Percentiles rank a stretch among this genome's conserved stretches.
Evolutionary conservation across 306 rosid species (phyloP).

Genomic region (Cucurbita maxima): DNA sequence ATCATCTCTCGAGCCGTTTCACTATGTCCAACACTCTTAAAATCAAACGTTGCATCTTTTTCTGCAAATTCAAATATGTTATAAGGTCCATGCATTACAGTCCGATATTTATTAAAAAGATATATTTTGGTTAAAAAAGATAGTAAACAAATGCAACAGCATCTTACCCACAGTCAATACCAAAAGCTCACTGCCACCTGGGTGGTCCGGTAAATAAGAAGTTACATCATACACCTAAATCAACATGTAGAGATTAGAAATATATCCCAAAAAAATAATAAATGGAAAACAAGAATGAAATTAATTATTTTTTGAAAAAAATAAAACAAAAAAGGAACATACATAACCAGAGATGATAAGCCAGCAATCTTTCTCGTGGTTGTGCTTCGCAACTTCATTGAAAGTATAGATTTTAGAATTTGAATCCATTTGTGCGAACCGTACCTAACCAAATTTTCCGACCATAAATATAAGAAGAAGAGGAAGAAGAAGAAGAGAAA

Average conservation of each 20-base stretch:
- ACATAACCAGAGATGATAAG: conserved; percentile 4
- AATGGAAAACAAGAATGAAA: no score
- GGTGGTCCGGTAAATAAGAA: conserved; percentile 70
- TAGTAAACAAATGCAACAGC: no score
- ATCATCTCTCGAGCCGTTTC: conserved; percentile 42
- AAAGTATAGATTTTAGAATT: not conserved
- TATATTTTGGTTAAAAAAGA: no score
- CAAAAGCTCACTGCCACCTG: conserved; percentile 81
- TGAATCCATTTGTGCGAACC: not conserved
- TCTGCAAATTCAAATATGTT: conserved; percentile 17
- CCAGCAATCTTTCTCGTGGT: conserved; percentile 6
- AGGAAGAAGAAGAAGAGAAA: not conserved
- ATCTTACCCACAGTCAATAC: conserved; percentile 46
- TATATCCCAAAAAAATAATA: not conserved
- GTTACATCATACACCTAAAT: conserved; percentile 78
- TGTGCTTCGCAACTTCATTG: conserved; percentile 1
- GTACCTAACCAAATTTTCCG: not conserved
- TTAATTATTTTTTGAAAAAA: no score
- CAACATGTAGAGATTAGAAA: not conserved
- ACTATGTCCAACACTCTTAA: conserved; percentile 70
- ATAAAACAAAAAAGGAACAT: not conserved
- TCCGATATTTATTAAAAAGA: no score
- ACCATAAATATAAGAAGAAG: not conserved
- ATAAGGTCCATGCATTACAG: no score
- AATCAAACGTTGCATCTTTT: conserved; percentile 73